Percentiles rank a stretch among this genome's conserved stretches.
Conservation (phyloP, 1,284 basidiomycete genomes). For the Meira miltonrushii region DNA sequence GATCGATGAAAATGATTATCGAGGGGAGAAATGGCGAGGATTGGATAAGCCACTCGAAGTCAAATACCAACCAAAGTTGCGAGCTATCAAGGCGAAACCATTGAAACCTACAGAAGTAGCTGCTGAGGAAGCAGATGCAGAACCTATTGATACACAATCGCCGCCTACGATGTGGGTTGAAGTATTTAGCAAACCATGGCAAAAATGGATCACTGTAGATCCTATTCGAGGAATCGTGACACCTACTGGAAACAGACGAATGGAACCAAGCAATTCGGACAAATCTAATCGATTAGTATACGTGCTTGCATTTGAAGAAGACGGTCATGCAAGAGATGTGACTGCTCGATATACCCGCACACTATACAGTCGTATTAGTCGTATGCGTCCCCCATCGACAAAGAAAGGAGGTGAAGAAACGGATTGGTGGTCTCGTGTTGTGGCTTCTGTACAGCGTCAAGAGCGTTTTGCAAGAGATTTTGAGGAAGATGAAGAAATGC, state of each 20-base stretch:
- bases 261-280: slow-evolving; percentile 67
- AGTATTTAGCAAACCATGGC: slow-evolving; percentile 86
- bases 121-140: slow-evolving; percentile 34
- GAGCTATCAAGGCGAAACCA: slow-evolving; percentile 25
- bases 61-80: slow-evolving; percentile 30
- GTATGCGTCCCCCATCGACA: slow-evolving; percentile 67
- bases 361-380: slow-evolving; percentile 74
- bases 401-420: slow-evolving; percentile 59
- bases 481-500: slow-evolving; percentile 86
- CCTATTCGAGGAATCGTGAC: slow-evolving; percentile 62
- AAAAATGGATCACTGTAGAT: slow-evolving; percentile 87
- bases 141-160: slow-evolving; percentile 46
- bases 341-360: slow-evolving; percentile 66
- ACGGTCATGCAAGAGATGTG: slow-evolving; percentile 59
- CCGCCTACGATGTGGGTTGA: slow-evolving; percentile 97
- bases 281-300: slow-evolving; percentile 83
- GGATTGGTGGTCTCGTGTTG: slow-evolving; percentile 70
- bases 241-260: slow-evolving; percentile 54
- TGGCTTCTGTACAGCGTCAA: slow-evolving; percentile 53
- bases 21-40: slow-evolving; percentile 30
- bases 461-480: slow-evolving; percentile 69
- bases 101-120: slow-evolving; percentile 31
- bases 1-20: slow-evolving; percentile 24
- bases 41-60: slow-evolving; percentile 30
- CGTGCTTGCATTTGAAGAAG: slow-evolving; percentile 88